A percentile compares a stretch with the other conserved stretches of the same genome.
These are phyloP conservation scores for Acanthamoeba sp. DNA, from an alignment of 208 protist species.

Conservation along the genomic window DNA sequence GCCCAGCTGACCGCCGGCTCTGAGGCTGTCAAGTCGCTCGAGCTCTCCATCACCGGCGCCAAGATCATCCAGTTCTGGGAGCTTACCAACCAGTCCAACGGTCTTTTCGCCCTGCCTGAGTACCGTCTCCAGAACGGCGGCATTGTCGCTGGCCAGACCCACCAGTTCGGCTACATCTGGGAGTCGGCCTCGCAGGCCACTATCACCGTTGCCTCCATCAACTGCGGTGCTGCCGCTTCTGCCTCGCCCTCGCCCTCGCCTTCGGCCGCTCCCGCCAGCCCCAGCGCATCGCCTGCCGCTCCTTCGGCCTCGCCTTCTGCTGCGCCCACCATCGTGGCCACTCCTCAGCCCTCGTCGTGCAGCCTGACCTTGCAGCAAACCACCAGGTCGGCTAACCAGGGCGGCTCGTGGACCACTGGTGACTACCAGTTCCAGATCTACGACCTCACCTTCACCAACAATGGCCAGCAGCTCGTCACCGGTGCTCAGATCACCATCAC, in stretches of 20 bases:
- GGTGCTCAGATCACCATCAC: neutral
- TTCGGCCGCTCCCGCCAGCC: no score
- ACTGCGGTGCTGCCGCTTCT: neutral
- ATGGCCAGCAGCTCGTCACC: neutral
- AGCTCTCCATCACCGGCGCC: slow-evolving; percentile 18
- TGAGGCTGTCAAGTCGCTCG: neutral
- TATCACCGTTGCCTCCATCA: neutral
- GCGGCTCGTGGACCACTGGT: neutral
- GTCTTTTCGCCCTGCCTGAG: neutral
- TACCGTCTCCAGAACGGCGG: neutral
- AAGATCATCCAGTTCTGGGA: neutral
- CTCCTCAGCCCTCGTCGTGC: no score
- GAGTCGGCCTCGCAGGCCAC: neutral
- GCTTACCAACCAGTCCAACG: neutral
- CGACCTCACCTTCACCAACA: neutral
- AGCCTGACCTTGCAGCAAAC: no score
- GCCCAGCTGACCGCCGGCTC: neutral
- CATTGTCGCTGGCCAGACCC: neutral
- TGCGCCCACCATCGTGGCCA: no score
- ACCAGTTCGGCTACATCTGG: slow-evolving; percentile 26
- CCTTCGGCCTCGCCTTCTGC: no score
- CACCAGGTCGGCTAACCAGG: no score
- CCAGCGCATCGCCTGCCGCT: no score
- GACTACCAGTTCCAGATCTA: neutral
- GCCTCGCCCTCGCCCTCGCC: neutral